Base-by-base conservation (phyloP, 202 grass and related monocot genomes). In the Carex arenaria region DNA sequence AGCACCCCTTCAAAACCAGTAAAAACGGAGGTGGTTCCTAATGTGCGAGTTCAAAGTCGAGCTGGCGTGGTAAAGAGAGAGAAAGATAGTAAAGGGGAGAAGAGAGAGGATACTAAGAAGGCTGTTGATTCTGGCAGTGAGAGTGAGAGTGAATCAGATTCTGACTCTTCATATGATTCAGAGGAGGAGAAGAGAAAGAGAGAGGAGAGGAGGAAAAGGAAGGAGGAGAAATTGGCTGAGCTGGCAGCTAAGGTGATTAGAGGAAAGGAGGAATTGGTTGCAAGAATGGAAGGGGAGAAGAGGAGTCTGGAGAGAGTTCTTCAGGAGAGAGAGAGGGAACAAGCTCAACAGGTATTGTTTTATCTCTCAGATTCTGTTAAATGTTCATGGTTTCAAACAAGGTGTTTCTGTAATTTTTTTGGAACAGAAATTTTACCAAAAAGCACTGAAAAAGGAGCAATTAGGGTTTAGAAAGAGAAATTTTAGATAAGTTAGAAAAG, bases 261-360 rank as follows among this genome's bases (percentile, higher is more conserved):
- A 95, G 74, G 90, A 89, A 23, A 93, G 93, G 88, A 98, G 88
- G 85, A 83, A 82, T 12, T 87, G 88, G 91, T 63, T 5, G 96
- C 87, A 40, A 92, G 78, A 76, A 32, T 82, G 80, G 45, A 67
- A 67, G 34, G 96, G 93, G 79, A 91, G 89, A 23, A 93, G 95
- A 83, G 94, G 88, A 84, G 85, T 82, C 83, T 98, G 14, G 93
- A 92, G 74, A 98, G 91, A 87, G 86, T 98, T 62, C 96, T 98
- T 26, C 85, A 86, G 28, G 89, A 93, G 81, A 84, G 96, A 54
- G 93, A 98, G 86, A 95, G 92, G 89, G 91, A 98, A 83, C 96
- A 98, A 61, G 95, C 92, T 0, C 86, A 90, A 52, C 90, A 95
- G 93, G 96, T 95, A 51, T 56, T 70, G 13, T 69, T 90, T 31